Evolutionary conservation across 805 yeast species (phyloP).

Genomic region (Wickerhamiella australiensis): DNA sequence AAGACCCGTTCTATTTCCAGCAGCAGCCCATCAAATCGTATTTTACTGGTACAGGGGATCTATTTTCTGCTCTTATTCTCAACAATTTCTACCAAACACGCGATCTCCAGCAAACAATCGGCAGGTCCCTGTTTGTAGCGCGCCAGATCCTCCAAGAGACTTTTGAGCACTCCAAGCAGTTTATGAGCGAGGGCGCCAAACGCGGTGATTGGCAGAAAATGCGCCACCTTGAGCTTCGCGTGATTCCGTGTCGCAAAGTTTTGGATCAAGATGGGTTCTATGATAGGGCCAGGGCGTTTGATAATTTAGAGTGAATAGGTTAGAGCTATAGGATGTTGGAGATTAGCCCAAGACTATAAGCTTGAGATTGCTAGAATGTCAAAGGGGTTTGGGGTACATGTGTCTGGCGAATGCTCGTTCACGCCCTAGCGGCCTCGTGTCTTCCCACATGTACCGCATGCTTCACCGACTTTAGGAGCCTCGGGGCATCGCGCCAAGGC

Average conservation of each 20-base stretch:
- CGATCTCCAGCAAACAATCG: constrained; percentile 31
- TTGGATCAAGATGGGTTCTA: constrained; percentile 8
- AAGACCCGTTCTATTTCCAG: constrained; percentile 32
- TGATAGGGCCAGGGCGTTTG: not conserved
- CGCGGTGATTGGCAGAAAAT: constrained; percentile 40
- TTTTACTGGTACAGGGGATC: constrained; percentile 91
- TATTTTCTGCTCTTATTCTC: constrained; percentile 67
- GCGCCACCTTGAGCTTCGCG: constrained; percentile 61
- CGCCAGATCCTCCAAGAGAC: constrained; percentile 35
- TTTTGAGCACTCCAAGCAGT: constrained; percentile 13
- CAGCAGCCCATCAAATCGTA: constrained; percentile 61
- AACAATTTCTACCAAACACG: constrained; percentile 39
- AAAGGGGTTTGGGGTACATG: too few species aligned
- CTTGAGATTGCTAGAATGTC: too few species aligned
- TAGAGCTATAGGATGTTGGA: not conserved
- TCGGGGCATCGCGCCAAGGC: too few species aligned
- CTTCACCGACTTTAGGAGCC: too few species aligned
- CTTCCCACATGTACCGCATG: too few species aligned
- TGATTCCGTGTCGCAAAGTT: constrained; percentile 30
- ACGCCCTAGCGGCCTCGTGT: too few species aligned
- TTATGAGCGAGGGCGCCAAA: constrained; percentile 15
- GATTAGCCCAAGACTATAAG: too few species aligned
- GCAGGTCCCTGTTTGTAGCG: constrained; percentile 33
- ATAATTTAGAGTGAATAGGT: not conserved
- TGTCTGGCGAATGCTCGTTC: too few species aligned